Percentiles rank a stretch among this genome's conserved stretches.
Evolutionary conservation across 2,329 filamentous ascomycete species (phyloP).

Genomic region (Phialophora macrospora): DNA sequence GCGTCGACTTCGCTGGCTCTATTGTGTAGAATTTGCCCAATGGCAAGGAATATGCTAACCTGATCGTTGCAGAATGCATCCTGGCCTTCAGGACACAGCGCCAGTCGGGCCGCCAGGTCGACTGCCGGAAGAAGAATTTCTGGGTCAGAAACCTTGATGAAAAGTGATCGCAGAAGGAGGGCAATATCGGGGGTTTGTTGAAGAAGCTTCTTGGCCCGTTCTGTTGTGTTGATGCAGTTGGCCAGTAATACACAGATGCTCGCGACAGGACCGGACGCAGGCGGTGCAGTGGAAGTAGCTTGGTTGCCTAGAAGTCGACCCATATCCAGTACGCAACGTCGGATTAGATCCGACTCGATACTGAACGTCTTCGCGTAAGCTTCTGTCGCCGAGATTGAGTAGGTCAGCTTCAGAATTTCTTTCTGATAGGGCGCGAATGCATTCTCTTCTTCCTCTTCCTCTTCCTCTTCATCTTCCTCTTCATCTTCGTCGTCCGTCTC

Average conservation of each 20-base stretch:
- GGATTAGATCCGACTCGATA: slow-evolving; percentile 17
- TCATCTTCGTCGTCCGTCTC: slow-evolving; percentile 20
- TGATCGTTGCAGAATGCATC: slow-evolving; percentile 15
- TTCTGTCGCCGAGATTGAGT: slow-evolving; percentile 32
- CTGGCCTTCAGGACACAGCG: slow-evolving; percentile 28
- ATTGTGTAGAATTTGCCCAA: slow-evolving; percentile 15
- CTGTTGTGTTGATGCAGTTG: slow-evolving; percentile 29
- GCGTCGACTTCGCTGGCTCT: slow-evolving; percentile 18
- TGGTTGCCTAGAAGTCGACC: not conserved
- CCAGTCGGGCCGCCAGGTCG: slow-evolving; percentile 29
- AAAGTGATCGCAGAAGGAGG: not conserved
- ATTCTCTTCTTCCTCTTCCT: slow-evolving; percentile 26
- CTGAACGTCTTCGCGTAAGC: slow-evolving; percentile 20
- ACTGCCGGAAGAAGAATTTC: slow-evolving; percentile 32
- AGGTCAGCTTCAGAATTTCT: slow-evolving; percentile 33
- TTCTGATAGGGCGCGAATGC: slow-evolving; percentile 26
- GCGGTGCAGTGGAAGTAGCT: slow-evolving; percentile 14
- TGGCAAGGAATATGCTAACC: slow-evolving; percentile 4
- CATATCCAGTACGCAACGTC: slow-evolving; percentile 19
- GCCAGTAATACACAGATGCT: slow-evolving; percentile 30
- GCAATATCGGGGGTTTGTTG: slow-evolving; percentile 13
- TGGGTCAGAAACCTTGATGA: slow-evolving; percentile 12
- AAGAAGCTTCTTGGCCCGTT: slow-evolving; percentile 23
- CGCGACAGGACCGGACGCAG: slow-evolving; percentile 5
- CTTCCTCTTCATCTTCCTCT: slow-evolving; percentile 25